These are phyloP conservation scores for Bonnemaisonia californica DNA, from an alignment of 31 red algal species.

Conservation along the genomic window DNA sequence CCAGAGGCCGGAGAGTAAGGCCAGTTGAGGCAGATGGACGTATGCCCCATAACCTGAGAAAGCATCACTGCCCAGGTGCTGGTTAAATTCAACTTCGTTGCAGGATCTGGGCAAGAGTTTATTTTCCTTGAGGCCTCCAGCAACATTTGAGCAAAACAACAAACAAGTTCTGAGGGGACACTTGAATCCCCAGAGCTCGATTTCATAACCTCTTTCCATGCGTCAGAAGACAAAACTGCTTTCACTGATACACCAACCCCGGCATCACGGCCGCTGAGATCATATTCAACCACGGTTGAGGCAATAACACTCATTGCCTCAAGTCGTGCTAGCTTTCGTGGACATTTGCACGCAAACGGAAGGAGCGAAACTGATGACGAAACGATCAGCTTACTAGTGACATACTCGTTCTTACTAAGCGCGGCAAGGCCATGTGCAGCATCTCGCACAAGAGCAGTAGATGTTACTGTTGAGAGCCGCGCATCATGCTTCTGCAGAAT, in stretches of 20 bases:
- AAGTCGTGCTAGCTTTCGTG: slow-evolving; percentile 26
- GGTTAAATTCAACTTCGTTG: slow-evolving; percentile 35
- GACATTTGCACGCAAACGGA: slow-evolving; percentile 35
- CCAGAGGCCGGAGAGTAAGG: slow-evolving; percentile 40
- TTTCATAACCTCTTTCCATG: slow-evolving; percentile 36
- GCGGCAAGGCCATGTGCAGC: slow-evolving; percentile 35
- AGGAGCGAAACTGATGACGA: slow-evolving; percentile 22
- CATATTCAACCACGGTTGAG: slow-evolving; percentile 57
- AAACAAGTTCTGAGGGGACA: slow-evolving; percentile 57
- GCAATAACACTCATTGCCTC: slow-evolving; percentile 50
- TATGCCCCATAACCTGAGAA: slow-evolving; percentile 41
- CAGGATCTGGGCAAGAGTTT: slow-evolving; percentile 33
- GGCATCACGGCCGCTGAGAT: slow-evolving; percentile 40
- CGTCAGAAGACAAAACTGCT: slow-evolving; percentile 38
- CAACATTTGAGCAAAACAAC: slow-evolving; percentile 51
- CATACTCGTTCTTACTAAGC: slow-evolving; percentile 63
- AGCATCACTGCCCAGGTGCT: slow-evolving; percentile 67
- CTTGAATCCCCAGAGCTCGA: background rate
- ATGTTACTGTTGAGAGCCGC: slow-evolving; percentile 22
- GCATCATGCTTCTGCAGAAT: slow-evolving; percentile 26
- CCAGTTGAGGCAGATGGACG: slow-evolving; percentile 48
- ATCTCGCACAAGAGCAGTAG: slow-evolving; percentile 41
- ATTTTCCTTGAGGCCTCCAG: slow-evolving; percentile 63
- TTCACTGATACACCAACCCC: slow-evolving; percentile 38
- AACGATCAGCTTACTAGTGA: slow-evolving; percentile 53